Conservation (phyloP, 768 basidiomycete genomes). For the Trametes elegans region DNA sequence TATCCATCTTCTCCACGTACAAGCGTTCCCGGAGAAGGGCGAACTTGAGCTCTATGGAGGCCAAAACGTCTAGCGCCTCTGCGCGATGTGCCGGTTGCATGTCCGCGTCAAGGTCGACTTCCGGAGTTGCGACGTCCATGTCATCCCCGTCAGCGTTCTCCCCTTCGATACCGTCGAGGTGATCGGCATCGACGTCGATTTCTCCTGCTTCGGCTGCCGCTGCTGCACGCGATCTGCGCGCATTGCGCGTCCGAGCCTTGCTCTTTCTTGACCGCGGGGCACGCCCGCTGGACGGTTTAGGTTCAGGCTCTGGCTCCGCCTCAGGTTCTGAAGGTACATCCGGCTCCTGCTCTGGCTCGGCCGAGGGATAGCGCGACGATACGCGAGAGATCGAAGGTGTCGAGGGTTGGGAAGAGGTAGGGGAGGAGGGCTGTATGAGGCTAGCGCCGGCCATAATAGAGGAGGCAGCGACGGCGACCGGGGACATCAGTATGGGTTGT, state of each 20-base stretch:
- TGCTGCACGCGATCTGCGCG: constrained; percentile 15
- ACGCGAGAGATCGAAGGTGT: constrained; percentile 35
- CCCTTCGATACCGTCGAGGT: constrained; percentile 26
- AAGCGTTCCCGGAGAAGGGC: constrained; percentile 82
- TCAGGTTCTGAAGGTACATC: constrained; percentile 23
- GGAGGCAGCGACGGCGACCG: constrained; percentile 38
- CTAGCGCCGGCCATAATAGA: constrained; percentile 49
- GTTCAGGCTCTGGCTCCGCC: constrained; percentile 21
- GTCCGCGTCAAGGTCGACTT: constrained; percentile 57
- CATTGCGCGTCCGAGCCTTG: constrained; percentile 9
- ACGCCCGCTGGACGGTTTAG: constrained; percentile 9
- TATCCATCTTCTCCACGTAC: constrained; percentile 94
- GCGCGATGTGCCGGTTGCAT: constrained; percentile 79
- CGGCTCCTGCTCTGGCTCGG: constrained; percentile 28
- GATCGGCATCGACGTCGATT: constrained; percentile 32
- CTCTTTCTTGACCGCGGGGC: constrained; percentile 15
- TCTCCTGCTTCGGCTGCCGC: constrained; percentile 20
- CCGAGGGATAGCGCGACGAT: constrained; percentile 44
- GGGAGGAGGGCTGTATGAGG: constrained; percentile 38
- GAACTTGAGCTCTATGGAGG: constrained; percentile 91
- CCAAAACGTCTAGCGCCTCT: constrained; percentile 85
- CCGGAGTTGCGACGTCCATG: constrained; percentile 41
- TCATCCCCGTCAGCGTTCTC: constrained; percentile 38
- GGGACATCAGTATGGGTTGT: constrained; percentile 24
- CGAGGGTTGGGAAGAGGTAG: constrained; percentile 35